Evolutionary conservation across 2,329 filamentous ascomycete species (phyloP).

Genomic region (Ophiocordyceps camponoti-leonardi): DNA sequence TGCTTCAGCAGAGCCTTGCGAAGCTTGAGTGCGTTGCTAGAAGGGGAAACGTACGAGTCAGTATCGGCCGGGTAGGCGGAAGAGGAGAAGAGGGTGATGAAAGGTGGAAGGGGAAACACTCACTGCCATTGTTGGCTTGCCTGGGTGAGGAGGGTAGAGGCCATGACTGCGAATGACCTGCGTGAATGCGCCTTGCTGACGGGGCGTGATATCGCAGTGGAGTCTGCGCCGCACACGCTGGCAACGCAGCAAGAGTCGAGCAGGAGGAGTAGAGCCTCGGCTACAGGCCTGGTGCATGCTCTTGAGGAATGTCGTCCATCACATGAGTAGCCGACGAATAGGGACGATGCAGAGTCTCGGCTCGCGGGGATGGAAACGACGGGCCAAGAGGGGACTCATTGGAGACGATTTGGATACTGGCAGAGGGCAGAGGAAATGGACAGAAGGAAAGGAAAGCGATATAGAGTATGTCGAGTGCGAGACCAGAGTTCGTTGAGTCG

Average conservation of each 20-base stretch:
- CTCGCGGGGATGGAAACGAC: conserved; percentile 17
- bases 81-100: background rate
- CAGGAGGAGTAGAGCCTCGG: conserved; percentile 4
- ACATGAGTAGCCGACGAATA: conserved; percentile 11
- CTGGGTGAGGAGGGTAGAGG: conserved; percentile 8
- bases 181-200: background rate
- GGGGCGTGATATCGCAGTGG: background rate
- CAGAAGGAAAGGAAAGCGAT: no score
- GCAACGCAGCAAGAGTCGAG: background rate
- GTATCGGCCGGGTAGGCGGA: background rate
- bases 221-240: background rate
- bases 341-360: conserved; percentile 15
- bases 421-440: background rate
- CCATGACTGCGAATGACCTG: conserved; percentile 1
- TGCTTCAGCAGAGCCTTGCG: conserved; percentile 25
- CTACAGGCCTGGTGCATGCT: conserved; percentile 16
- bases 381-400: conserved; percentile 19
- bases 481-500: no score
- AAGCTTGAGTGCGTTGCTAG: conserved; percentile 24
- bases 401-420: conserved; percentile 9
- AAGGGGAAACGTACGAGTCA: conserved; percentile 3
- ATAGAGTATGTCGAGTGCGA: no score
- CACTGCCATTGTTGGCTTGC: conserved; percentile 23
- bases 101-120: conserved; percentile 5
- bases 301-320: conserved; percentile 15